These are phyloP conservation scores for Piper betle DNA, from an alignment of 164 flowering plant species.

Conservation along the genomic window DNA sequence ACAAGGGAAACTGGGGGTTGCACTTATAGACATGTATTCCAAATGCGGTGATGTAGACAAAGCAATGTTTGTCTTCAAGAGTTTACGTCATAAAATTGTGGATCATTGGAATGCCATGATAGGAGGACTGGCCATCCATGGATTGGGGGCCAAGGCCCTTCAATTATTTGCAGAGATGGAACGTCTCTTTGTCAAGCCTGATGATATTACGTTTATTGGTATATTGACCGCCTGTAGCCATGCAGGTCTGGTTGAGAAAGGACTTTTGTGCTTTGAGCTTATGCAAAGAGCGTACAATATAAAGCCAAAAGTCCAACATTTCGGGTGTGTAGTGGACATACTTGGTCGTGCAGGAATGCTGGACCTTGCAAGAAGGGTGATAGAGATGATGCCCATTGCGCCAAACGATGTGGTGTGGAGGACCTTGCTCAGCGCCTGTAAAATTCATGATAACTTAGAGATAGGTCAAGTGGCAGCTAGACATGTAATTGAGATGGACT, in stretches of 20 bases:
- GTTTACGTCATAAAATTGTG: constrained; percentile 20
- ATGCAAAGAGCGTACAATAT: constrained; percentile 44
- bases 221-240: constrained; percentile 54
- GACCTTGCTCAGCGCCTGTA: constrained; percentile 45
- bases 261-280: constrained; percentile 44
- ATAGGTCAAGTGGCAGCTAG: constrained; percentile 21
- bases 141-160: constrained; percentile 47
- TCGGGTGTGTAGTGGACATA: constrained; percentile 66
- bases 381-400: constrained; percentile 48
- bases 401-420: constrained; percentile 60
- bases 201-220: constrained; percentile 64
- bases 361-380: constrained; percentile 37
- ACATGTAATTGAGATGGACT: constrained; percentile 24
- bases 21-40: constrained; percentile 67
- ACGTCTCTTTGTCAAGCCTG: constrained; percentile 35
- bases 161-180: constrained; percentile 45
- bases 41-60: constrained; percentile 57
- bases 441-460: constrained; percentile 6
- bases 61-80: constrained; percentile 35
- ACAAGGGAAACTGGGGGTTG: constrained; percentile 41
- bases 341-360: constrained; percentile 52
- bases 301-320: constrained; percentile 56
- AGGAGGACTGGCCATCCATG: constrained; percentile 60
- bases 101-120: constrained; percentile 79
- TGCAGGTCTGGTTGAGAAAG: too few relatives aligned